These are phyloP conservation scores for Rhizophagus clarus DNA, from an alignment of 192 early-diverging fungal genomes.

Conservation along the genomic window DNA sequence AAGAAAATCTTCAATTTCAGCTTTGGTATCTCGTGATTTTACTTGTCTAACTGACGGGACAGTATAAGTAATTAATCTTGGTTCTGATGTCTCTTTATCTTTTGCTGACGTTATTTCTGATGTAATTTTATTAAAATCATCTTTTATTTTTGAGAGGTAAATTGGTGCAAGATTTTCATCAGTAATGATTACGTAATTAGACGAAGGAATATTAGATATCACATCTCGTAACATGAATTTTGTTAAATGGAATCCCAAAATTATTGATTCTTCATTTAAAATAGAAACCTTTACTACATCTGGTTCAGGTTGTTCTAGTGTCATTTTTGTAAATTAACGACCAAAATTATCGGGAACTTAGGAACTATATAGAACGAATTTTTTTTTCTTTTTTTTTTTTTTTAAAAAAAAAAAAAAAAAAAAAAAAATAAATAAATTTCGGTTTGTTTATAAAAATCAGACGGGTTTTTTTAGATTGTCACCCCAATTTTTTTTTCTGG, in stretches of 20 bases:
- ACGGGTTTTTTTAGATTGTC: too few species aligned
- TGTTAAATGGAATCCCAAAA: constrained; percentile 81
- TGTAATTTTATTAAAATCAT: constrained; percentile 53
- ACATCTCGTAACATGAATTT: constrained; percentile 76
- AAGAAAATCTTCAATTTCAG: constrained; percentile 89
- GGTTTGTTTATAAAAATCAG: too few species aligned
- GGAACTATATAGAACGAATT: too few species aligned
- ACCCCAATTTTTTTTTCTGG: too few species aligned
- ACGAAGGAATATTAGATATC: constrained; percentile 65
- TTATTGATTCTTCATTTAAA: constrained; percentile 86
- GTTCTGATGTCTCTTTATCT: constrained; percentile 5
- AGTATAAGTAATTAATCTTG: constrained; percentile 72
- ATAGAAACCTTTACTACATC: constrained; percentile 78
- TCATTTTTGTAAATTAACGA: not conserved
- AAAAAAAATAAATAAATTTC: too few species aligned
- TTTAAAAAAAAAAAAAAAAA: too few species aligned
- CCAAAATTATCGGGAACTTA: too few species aligned
- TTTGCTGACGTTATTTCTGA: constrained; percentile 31
- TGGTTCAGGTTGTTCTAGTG: constrained; percentile 36
- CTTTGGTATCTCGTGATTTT: constrained; percentile 88
- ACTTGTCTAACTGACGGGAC: constrained; percentile 85
- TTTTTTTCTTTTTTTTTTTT: too few species aligned
- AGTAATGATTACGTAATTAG: constrained; percentile 88
- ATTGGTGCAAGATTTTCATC: constrained; percentile 81
- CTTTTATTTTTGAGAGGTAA: constrained; percentile 65